Base-by-base conservation (phyloP, 2,329 filamentous ascomycete species). In the Chaetomium sp. region DNA sequence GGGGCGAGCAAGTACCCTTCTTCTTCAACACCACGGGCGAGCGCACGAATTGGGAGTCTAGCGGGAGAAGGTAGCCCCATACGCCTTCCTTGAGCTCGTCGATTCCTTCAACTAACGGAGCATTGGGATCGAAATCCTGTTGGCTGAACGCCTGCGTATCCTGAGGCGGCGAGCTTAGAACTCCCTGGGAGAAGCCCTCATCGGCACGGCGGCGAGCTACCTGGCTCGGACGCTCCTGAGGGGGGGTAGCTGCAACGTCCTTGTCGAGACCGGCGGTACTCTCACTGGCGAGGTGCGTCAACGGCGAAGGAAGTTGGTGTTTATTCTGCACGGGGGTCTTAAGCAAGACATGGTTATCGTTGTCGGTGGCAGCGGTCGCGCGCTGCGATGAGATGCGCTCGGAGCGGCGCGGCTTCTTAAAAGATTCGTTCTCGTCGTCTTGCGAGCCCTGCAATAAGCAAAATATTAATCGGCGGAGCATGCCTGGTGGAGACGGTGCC, bases 61-160 rank as follows among this genome's bases (percentile, higher is more conserved):
- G 74, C 1, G 92, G 90, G 53, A 96, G 82, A 5, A 99, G 77
- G 66, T 97, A 99, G 10, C 95, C 95, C 94, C 94, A 99, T 1
- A 97, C 90, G 7, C 90, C 90, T 69, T 95, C 88, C 46, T 82
- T 79, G 59, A 77, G 82, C 72, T 96, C 91, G 67, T 96, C 88
- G 60, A 91, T 82, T 4, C 95, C 88, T 55, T 95, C 90, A 60
- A 91, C 88, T 47, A 92, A 79, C 33, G 82, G 80, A 56, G 82
- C 76, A 34, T 89, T 82, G 2, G 87, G 85, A 62, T 89, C 85
- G 40, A 89, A 74, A 66, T 57, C 53, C 11, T 87, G 88, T 72
- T 99, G 94, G 6, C 89, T 91, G n/a, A 87, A 82, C 0, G 85
- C 79, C 68, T 91, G 88, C 0, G 88, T 91, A 66, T 90, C 87